Percentiles rank a stretch among this genome's conserved stretches.
Conservation (phyloP, 768 basidiomycete species). For the Cyathus striatus region DNA sequence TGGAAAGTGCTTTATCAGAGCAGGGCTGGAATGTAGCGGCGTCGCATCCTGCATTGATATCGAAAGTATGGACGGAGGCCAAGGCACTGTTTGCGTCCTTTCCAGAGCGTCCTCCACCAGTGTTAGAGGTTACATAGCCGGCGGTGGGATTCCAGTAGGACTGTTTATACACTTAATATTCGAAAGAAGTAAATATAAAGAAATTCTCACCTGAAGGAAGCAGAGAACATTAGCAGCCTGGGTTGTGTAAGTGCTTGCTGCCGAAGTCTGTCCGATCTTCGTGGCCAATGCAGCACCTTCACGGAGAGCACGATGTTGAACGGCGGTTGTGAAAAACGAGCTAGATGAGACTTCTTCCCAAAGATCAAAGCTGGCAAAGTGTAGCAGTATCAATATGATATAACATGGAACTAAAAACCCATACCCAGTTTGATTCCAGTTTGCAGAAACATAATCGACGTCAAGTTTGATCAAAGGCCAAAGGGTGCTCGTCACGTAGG, state of each 20-base stretch:
- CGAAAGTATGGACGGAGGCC: conserved; percentile 73
- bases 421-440: conserved; percentile 67
- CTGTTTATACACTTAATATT: conserved; percentile 22
- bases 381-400: no score
- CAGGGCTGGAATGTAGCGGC: conserved; percentile 77
- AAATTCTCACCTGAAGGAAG: conserved; percentile 61
- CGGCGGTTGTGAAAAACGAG: conserved; percentile 79
- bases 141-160: conserved; percentile 70
- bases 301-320: conserved; percentile 70
- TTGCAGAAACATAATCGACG: conserved; percentile 62
- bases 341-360: conserved; percentile 72
- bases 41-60: conserved; percentile 68
- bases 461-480: conserved; percentile 75
- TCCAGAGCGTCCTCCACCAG: conserved; percentile 68
- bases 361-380: conserved; percentile 56
- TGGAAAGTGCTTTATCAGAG: conserved; percentile 73
- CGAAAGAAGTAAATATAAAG: not conserved
- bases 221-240: conserved; percentile 67
- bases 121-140: conserved; percentile 68
- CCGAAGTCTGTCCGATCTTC: conserved; percentile 43
- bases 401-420: no score
- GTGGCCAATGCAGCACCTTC: conserved; percentile 62
- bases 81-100: conserved; percentile 71
- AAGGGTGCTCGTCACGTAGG: conserved; percentile 44
- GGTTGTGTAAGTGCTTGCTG: conserved; percentile 37